phyloP scores from a whole-genome alignment of 2,329 filamentous ascomycete species.

The Colletotrichum lentis region DNA sequence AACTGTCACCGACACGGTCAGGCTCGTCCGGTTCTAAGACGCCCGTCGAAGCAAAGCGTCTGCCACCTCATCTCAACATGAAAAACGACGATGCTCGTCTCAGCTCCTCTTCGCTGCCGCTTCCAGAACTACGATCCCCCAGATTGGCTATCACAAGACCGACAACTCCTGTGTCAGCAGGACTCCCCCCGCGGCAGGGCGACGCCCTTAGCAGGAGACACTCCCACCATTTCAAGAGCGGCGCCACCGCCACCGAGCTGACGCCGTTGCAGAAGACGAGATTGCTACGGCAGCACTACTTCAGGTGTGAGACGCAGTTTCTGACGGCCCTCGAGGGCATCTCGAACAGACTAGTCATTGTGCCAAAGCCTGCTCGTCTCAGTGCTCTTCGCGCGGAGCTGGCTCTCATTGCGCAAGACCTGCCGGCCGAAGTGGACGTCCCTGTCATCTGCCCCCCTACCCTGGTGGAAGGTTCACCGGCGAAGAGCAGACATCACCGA shows the following conservation, averaged over 20 bases:
- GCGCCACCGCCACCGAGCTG: constrained; percentile 68
- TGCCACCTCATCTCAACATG: constrained; percentile 60
- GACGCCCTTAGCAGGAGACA: constrained; percentile 65
- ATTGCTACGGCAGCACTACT: constrained; percentile 81
- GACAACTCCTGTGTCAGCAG: constrained; percentile 65
- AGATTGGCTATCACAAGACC: constrained; percentile 59
- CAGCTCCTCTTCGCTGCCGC: constrained; percentile 72
- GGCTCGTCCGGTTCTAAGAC: constrained; percentile 42
- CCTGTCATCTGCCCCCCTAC: constrained; percentile 82
- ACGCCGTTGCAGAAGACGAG: constrained; percentile 73
- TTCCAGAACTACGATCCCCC: constrained; percentile 68
- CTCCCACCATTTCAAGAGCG: constrained; percentile 66
- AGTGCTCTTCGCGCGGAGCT: constrained; percentile 84
- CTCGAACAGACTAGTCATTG: constrained; percentile 82
- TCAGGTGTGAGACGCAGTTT: constrained; percentile 82
- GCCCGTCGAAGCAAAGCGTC: constrained; percentile 51
- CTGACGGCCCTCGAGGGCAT: constrained; percentile 82
- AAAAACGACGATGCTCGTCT: constrained; percentile 66
- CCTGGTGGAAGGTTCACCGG: constrained; percentile 75
- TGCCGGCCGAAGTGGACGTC: constrained; percentile 85
- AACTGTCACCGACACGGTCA: constrained; percentile 19
- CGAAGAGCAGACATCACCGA: constrained; percentile 79
- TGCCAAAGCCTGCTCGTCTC: constrained; percentile 81
- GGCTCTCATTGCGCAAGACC: constrained; percentile 79
- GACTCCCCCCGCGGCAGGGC: constrained; percentile 54